Evolutionary conservation across 805 yeast species (phyloP).

Genomic region (Candida qinlingensis): DNA sequence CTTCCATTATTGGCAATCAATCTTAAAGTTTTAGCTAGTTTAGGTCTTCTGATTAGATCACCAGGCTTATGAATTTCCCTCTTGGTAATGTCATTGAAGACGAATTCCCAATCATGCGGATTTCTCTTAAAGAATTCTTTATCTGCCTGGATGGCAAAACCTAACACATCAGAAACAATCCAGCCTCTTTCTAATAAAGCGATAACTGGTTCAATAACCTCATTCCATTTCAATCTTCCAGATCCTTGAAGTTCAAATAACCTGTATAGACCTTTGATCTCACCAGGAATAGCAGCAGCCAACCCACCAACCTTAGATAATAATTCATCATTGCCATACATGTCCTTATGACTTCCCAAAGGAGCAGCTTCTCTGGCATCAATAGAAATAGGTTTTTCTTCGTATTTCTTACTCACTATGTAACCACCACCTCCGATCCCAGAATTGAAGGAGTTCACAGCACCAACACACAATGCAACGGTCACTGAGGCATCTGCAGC

Average conservation of each 20-base stretch:
- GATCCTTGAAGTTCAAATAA: slow-evolving; percentile 60
- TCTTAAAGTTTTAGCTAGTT: slow-evolving; percentile 61
- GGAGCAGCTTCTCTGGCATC: slow-evolving; percentile 95
- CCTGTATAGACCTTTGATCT: slow-evolving; percentile 72
- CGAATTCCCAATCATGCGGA: slow-evolving; percentile 51
- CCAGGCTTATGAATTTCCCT: slow-evolving; percentile 43
- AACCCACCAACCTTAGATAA: slow-evolving; percentile 73
- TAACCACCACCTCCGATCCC: slow-evolving; percentile 95
- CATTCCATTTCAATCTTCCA: slow-evolving; percentile 65
- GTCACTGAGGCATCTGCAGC: slow-evolving; percentile 95
- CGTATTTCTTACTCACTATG: slow-evolving; percentile 42
- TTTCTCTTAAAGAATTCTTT: slow-evolving; percentile 28
- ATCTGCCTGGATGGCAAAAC: slow-evolving; percentile 35
- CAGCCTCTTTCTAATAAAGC: slow-evolving; percentile 64
- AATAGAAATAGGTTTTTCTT: slow-evolving; percentile 50
- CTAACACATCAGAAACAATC: slow-evolving; percentile 41
- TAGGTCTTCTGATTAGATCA: slow-evolving; percentile 54
- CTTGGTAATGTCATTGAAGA: slow-evolving; percentile 31
- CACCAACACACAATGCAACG: slow-evolving; percentile 83
- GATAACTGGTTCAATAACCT: slow-evolving; percentile 71
- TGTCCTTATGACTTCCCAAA: slow-evolving; percentile 46
- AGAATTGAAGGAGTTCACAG: slow-evolving; percentile 73
- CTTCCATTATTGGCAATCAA: slow-evolving; percentile 73
- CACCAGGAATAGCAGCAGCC: slow-evolving; percentile 92
- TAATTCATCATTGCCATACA: slow-evolving; percentile 49